Base-by-base conservation (phyloP, 2,329 filamentous ascomycete species). In the Epichloe glyceriae region DNA sequence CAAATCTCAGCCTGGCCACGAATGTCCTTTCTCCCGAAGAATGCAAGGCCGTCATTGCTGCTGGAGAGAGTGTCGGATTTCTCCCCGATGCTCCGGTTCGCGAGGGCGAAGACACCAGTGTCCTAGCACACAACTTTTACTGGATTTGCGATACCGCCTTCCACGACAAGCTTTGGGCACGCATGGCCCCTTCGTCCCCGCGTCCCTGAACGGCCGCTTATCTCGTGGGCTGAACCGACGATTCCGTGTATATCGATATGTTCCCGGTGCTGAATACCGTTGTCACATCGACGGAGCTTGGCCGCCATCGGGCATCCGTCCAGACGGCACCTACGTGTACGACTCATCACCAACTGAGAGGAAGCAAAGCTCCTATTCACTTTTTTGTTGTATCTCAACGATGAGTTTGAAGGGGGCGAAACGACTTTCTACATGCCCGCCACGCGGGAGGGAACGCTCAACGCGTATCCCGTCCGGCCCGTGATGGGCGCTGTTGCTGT, bases 81-180 rank as follows among this genome's bases (percentile, higher is more conserved):
- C 70, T 82, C 0, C 83, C 83, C 0, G 83, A 87, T 58, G 79
- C 80, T 0, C 83, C 83, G 0, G 67, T 86, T 33, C 76, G 80
- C 2, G 78, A 80, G n/a, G 79, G 82, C 51, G 79, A 78, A 15
- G 80, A 84, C 49, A 72, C 73, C 22, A 84, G 80, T 58, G 74
- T 86, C 45, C 64, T 86, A 1, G 83, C 83, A 0, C 83, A 86
- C 67, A 86, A 86, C 63, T 85, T 86, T 57, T 86, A 86, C 68
- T 86, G 83, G 83, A 71, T 86, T 8, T 72, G 81, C 12, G 83
- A 86, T 56, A 69, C 71, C 20, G 69, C 72, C 0, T 85, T 86
- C 61, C 77, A 82, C 58, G 74, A 82, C 51, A 72, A 68, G 14
- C 70, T 86, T 1, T 86, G 83, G 83, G 64, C 68, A 0, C 74